These are phyloP conservation scores for Pyrenochaeta sp. DNA, from an alignment of 2,329 filamentous ascomycete genomes.

Conservation along the genomic window DNA sequence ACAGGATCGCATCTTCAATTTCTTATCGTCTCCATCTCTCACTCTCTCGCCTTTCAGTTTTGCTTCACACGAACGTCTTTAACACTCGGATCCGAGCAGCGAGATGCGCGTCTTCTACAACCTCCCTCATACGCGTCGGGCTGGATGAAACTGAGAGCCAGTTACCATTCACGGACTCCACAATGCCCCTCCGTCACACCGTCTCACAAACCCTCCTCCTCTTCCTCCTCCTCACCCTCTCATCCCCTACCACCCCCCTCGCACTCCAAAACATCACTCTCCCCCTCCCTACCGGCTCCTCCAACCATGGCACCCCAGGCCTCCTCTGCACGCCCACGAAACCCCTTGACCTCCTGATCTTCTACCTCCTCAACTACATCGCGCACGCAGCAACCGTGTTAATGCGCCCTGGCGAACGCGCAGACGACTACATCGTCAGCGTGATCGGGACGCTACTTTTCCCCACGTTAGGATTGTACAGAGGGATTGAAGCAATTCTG, in stretches of 20 bases:
- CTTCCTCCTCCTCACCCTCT: background rate
- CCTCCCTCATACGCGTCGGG: background rate
- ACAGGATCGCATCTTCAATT: no score
- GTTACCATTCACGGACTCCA: background rate
- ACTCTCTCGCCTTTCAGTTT: background rate
- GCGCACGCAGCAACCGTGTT: constrained; percentile 49
- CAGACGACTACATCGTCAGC: constrained; percentile 15
- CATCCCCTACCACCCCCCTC: constrained; percentile 5
- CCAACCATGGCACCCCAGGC: constrained; percentile 24
- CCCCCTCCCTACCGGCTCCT: constrained; percentile 21
- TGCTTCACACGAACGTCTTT: background rate
- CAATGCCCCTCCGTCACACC: background rate
- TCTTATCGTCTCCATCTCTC: no score
- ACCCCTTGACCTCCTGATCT: constrained; percentile 37
- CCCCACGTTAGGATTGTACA: constrained; percentile 31
- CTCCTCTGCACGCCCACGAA: constrained; percentile 36
- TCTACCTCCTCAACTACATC: constrained; percentile 49
- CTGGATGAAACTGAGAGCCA: background rate
- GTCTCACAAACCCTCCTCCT: constrained; percentile 3
- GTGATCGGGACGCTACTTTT: constrained; percentile 33
- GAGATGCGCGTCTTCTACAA: background rate
- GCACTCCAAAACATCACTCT: constrained; percentile 31
- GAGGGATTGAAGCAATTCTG: constrained; percentile 38
- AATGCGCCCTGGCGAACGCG: constrained; percentile 38
- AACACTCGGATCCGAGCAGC: background rate